phyloP scores from a whole-genome alignment of 768 basidiomycete genomes.

The Gloeostereum incarnatum region DNA sequence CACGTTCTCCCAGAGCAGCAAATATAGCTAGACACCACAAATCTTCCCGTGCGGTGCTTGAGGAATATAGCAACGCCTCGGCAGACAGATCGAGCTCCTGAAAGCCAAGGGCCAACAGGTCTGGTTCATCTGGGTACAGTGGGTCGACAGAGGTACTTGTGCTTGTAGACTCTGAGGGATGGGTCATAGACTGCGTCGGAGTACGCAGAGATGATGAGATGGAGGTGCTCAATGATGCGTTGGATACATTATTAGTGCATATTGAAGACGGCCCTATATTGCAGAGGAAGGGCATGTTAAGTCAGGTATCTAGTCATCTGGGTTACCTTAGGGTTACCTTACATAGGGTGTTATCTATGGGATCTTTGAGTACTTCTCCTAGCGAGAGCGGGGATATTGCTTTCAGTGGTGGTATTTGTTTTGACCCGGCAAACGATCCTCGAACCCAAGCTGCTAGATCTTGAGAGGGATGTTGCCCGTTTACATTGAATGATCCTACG shows the following conservation, averaged over 20 bases:
- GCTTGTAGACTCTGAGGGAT: background rate
- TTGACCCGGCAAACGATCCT: conserved; percentile 8
- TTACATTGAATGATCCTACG: conserved; percentile 79
- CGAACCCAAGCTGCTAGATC: conserved; percentile 63
- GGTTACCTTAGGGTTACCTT: too few relatives aligned
- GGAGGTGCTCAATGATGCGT: too few relatives aligned
- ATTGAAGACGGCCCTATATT: too few relatives aligned
- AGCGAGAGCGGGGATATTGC: conserved; percentile 27
- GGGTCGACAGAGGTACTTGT: conserved; percentile 6
- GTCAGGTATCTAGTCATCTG: too few relatives aligned
- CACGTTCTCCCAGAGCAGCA: conserved; percentile 63
- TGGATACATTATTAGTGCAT: too few relatives aligned
- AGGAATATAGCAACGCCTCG: conserved; percentile 67
- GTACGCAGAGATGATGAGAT: too few relatives aligned
- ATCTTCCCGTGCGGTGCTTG: conserved; percentile 54
- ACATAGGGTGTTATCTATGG: too few relatives aligned
- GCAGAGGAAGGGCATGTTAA: too few relatives aligned
- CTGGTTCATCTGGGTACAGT: conserved; percentile 35
- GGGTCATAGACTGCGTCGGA: background rate
- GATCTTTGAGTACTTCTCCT: conserved; percentile 15
- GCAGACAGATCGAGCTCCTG: conserved; percentile 77
- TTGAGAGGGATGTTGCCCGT: conserved; percentile 65
- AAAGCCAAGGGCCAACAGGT: conserved; percentile 68
- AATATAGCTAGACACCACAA: conserved; percentile 62
- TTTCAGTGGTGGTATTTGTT: conserved; percentile 21